Base-by-base conservation (phyloP, 2,329 filamentous ascomycete genomes). In the Aureobasidium sp. region DNA sequence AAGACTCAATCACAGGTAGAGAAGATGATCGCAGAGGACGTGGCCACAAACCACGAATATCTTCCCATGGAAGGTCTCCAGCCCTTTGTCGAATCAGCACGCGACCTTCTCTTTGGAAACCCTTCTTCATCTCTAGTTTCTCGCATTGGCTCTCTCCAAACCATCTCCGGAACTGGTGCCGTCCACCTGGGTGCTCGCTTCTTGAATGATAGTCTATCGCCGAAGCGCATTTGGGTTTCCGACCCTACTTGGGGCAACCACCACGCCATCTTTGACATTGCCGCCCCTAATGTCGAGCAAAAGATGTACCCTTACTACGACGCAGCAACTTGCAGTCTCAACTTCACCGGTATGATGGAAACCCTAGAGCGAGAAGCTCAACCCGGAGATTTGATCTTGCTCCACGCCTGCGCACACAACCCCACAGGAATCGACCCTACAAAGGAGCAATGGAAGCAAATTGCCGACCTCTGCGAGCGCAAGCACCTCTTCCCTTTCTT, bases 151-250 rank as follows among this genome's bases (percentile, higher is more conserved):
- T 74, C 72, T 0, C 75, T 96, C 63, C 92, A 97, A 79, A 93
- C 92, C 71, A 93, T 97, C 77, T 97, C 92, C 59, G 92, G 92
- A 70, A 97, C 92, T 66, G 92, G 92, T 68, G 92, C 92, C 65
- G 86, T 95, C 66, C 92, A 96, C 73, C 81, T 96, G 43, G 92
- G 92, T 66, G 92, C 87, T 66, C 85, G 94, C 67, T 97, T 97
- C 84, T 86, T 97, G 63, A 81, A 88, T 74, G 91, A 87, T 75
- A 96, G 96, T 83, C 94, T 89, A 7, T 63, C 65, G n/a, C 69
- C 71, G 0, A 48, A 50, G 17, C 63, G 65, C 2, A 70, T 76
- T n/a, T 76, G 67, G 66, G 67, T 76, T 27, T 68, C 69, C 1
- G 66, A 71, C 32, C 72, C 72, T 3, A 70, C 67, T n/a, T 74